Base-by-base conservation (phyloP, 345 rosid genomes). In the Bruguiera sexangula region DNA sequence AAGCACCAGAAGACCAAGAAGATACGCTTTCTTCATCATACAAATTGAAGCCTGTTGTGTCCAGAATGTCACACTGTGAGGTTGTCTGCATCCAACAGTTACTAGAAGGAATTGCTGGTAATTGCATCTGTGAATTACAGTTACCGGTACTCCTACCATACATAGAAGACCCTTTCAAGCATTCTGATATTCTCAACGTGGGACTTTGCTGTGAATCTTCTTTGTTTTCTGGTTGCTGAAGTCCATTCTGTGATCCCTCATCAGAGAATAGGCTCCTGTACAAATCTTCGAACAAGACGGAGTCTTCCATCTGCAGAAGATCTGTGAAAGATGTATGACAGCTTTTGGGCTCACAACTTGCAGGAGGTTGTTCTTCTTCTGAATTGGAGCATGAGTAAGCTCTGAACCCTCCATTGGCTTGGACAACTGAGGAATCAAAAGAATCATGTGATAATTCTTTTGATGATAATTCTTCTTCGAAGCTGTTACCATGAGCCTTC, bases 391-490 rank as follows among this genome's bases (percentile, higher is more conserved):
- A 76, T 48, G 88, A 83, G 74, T 69, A 70, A 73, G 87, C 83
- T 76, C 82, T 73, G 73, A 85, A 72, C 73, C 84, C 80, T 64
- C 80, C 84, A 57, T 70, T 78, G 51, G 65, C 83, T 70, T 85
- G 91, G 69, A 75, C 60, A 60, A 82, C 74, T 0, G 76, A 64
- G 58, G 87, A 88, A 73, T 77, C 85, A 24, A 78, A 76, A 72
- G 92, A 90, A 67, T 79, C 91, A 78, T 87, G 92, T 34, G 98
- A 89, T 34, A 34, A 8, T 34, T 34, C 37, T 34, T 34, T 34
- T 76, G 91, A 89, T 65, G 91, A 68, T 56, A 83, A 84, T 75
- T 89, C 92, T 74, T 84, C 98, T 56, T 86, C 92, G 54, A 78
- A 66, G 76, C 82, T 83, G 67, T 81, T 86, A 75, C 79, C 70